Conservation (phyloP, 805 yeast genomes). For the Torulaspora franciscae region DNA sequence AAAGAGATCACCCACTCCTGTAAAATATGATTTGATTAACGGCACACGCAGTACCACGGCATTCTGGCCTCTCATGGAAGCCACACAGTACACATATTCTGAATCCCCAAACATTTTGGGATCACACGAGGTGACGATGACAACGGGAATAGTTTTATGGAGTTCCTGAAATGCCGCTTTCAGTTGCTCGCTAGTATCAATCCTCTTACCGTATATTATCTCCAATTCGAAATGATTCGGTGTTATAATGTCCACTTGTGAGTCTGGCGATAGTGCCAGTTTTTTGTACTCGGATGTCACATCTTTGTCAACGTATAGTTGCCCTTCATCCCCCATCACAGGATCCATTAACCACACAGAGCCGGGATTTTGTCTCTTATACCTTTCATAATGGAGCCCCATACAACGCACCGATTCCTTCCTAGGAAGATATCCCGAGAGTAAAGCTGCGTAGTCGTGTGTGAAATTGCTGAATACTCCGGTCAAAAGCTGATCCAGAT, state of each 20-base stretch:
- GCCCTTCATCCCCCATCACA: conserved; percentile 87
- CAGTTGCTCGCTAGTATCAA: conserved; percentile 39
- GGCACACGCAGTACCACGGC: conserved; percentile 43
- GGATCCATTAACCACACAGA: conserved; percentile 76
- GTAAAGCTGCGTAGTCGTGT: conserved; percentile 54
- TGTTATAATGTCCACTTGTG: conserved; percentile 50
- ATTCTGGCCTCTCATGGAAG: conserved; percentile 25
- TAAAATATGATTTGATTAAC: conserved; percentile 54
- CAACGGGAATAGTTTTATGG: conserved; percentile 39
- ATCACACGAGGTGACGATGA: conserved; percentile 56
- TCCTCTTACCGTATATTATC: conserved; percentile 44
- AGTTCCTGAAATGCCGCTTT: conserved; percentile 40
- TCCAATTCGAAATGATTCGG: conserved; percentile 79
- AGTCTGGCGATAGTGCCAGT: conserved; percentile 38
- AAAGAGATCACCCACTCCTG: conserved; percentile 73
- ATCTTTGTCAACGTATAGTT: conserved; percentile 61
- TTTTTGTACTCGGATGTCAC: conserved; percentile 49
- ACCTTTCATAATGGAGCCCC: conserved; percentile 38
- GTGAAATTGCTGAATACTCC: conserved; percentile 51
- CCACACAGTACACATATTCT: conserved; percentile 40
- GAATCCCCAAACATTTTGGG: conserved; percentile 25
- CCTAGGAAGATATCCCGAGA: conserved; percentile 78
- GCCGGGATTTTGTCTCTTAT: conserved; percentile 28
- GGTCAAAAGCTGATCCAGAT: conserved; percentile 43
- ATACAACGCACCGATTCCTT: conserved; percentile 51